A percentile compares a stretch with the other conserved stretches of the same genome.
These are phyloP conservation scores for Orbilia brochopaga DNA, from an alignment of 2,329 filamentous ascomycete species.

Conservation along the genomic window DNA sequence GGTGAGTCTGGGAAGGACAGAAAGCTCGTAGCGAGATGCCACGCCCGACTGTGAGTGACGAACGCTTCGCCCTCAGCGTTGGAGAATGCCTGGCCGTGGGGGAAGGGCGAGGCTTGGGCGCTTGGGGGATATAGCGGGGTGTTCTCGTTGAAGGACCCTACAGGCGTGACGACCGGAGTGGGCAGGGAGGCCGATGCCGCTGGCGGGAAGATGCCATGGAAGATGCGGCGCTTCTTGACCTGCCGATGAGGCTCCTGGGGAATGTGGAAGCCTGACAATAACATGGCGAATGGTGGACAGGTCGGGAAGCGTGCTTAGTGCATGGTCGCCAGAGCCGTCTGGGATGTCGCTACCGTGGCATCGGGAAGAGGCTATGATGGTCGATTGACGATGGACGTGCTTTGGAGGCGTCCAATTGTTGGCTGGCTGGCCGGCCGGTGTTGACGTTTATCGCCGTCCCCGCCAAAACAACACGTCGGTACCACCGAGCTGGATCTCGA, in stretches of 20 bases:
- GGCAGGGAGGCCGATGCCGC: conserved; percentile 53
- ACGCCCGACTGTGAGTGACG: conserved; percentile 52
- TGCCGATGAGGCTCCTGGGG: conserved; percentile 47
- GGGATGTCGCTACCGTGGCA: conserved; percentile 20
- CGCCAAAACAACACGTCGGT: conserved; percentile 1
- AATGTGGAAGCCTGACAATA: conserved; percentile 45
- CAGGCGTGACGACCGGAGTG: conserved; percentile 51
- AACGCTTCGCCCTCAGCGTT: conserved; percentile 40
- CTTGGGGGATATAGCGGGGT: conserved; percentile 47
- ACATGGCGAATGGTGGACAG: conserved; percentile 32
- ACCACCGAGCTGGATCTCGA: neutral
- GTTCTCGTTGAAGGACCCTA: conserved; percentile 50
- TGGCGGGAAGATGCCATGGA: conserved; percentile 54
- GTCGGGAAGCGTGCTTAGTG: conserved; percentile 6
- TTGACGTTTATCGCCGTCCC: neutral
- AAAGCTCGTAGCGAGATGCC: conserved; percentile 54
- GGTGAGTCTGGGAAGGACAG: conserved; percentile 52
- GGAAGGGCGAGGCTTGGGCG: conserved; percentile 28
- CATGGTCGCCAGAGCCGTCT: neutral
- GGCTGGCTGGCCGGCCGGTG: neutral
- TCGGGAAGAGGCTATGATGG: conserved; percentile 9
- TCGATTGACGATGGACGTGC: neutral
- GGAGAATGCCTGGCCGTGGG: conserved; percentile 31
- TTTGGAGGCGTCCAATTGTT: neutral
- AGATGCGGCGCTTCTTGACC: conserved; percentile 52